Evolutionary conservation across 441 rosid species (phyloP), one percentile per base, ranked within the genome.

Genomic region (Pelargonium australe): DNA sequence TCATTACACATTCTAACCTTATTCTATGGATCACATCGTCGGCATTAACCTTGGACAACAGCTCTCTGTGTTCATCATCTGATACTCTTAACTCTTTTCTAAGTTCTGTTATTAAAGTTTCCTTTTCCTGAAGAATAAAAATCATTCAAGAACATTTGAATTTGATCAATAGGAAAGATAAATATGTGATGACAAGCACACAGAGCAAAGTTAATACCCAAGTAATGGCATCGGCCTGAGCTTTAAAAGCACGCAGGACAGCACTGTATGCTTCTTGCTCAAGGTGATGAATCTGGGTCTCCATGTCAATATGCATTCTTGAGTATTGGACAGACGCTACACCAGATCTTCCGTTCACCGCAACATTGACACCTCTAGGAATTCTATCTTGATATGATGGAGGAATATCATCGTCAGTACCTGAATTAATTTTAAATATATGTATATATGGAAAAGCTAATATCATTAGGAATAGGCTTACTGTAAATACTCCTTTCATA

Each of bases 241-340:
- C 99, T 84, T 91, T 91, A 75, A 95, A 92, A 68, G 99, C 98
- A 75, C 97, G 91, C 73, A 95, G 79, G 23, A 90, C 96, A 68
- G 97, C 85, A 65, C 89, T 80, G 75, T 95, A 92, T 41, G 98
- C 99, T 78, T 95, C 99, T 84, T 92, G 96, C 78, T 95, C 99
- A 65, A 95, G 92, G 76, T 69, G 81, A 84, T 85, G 97, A 81
- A 95, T 90, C 80, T 92, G 97, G 73, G 82, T 77, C 73, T 95
- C 97, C 98, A 92, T 92, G 69, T 80, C 82, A 70, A 64, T 75
- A 45, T 80, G 75, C 76, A 77, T 74, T 73, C 80, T 80, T 72
- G 79, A 68, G 69, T 65, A 79, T 47, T 73, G 66, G 10, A 76
- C 73, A 78, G 78, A 85, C 77, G 77, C 83, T 73, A 82, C 45